Percentiles rank a stretch among this genome's conserved stretches.
Conservation (phyloP, 345 rosid species). For the Gossypium thurberi region DNA sequence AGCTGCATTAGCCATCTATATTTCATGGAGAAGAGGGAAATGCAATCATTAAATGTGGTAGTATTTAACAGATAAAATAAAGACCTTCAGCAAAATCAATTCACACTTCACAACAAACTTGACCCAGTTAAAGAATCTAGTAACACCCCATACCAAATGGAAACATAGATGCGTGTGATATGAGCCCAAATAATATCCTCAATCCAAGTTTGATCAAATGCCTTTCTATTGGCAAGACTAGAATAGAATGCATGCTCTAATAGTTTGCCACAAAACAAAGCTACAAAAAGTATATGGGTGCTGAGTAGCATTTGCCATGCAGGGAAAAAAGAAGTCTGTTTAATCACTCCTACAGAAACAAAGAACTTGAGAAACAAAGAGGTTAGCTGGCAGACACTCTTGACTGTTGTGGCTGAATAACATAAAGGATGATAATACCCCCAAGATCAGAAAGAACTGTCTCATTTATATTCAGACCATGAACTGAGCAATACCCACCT, state of each 20-base stretch:
- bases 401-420: constrained; percentile 4
- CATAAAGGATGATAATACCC: constrained; percentile 16
- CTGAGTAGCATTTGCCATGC: background rate
- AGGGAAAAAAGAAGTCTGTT: background rate
- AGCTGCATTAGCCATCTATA: constrained; percentile 76
- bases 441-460: constrained; percentile 23
- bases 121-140: background rate
- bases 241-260: background rate
- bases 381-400: constrained; percentile 12
- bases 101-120: background rate
- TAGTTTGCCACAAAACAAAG: background rate
- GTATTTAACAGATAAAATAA: background rate
- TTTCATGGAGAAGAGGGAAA: constrained; percentile 14
- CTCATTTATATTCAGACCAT: constrained; percentile 18
- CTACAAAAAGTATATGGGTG: background rate
- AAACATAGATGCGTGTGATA: background rate
- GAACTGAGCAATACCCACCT: constrained; percentile 54
- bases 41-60: background rate
- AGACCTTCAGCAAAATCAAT: background rate
- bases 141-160: background rate
- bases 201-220: constrained; percentile 5
- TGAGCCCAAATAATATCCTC: background rate
- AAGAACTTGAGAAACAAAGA: background rate
- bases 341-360: background rate
- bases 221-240: background rate